A percentile compares a stretch with the other conserved stretches of the same genome.
These are phyloP conservation scores for Acidiella bohemica DNA, from an alignment of 495 filamentous ascomycete genomes.

Conservation along the genomic window DNA sequence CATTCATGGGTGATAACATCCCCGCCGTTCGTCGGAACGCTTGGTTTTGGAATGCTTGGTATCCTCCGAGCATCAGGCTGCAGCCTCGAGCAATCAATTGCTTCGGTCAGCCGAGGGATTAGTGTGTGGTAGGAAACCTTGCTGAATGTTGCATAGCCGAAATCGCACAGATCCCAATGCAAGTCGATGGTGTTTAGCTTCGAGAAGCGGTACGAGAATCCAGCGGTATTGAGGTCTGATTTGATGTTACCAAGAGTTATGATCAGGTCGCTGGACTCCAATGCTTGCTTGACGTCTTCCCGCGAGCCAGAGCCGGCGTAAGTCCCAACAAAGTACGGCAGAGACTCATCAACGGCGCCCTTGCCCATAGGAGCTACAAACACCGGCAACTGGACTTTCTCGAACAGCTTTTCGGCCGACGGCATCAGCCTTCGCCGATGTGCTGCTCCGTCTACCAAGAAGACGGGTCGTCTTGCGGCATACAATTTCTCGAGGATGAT, in stretches of 20 bases:
- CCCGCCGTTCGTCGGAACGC: conserved; percentile 5
- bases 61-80: conserved; percentile 34
- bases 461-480: conserved; percentile 26
- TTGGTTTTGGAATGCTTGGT: conserved; percentile 32
- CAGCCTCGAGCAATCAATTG: conserved; percentile 35
- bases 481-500: conserved; percentile 27
- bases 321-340: conserved; percentile 67
- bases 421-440: conserved; percentile 31
- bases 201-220: conserved; percentile 73
- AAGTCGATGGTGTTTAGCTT: conserved; percentile 21
- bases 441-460: conserved; percentile 32
- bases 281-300: conserved; percentile 51
- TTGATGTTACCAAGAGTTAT: conserved; percentile 71
- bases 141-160: conserved; percentile 30
- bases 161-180: conserved; percentile 51
- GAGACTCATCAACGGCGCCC: conserved; percentile 67
- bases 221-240: conserved; percentile 84
- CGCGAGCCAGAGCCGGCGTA: conserved; percentile 74
- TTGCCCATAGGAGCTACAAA: conserved; percentile 93
- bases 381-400: conserved; percentile 61
- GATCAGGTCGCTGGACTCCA: conserved; percentile 73
- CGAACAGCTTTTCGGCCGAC: conserved; percentile 40
- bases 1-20: conserved; percentile 62
- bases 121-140: conserved; percentile 25
- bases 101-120: conserved; percentile 25